Evolutionary conservation across 371 early-diverging fungal species (phyloP).

Genomic region (Circinella minor): DNA sequence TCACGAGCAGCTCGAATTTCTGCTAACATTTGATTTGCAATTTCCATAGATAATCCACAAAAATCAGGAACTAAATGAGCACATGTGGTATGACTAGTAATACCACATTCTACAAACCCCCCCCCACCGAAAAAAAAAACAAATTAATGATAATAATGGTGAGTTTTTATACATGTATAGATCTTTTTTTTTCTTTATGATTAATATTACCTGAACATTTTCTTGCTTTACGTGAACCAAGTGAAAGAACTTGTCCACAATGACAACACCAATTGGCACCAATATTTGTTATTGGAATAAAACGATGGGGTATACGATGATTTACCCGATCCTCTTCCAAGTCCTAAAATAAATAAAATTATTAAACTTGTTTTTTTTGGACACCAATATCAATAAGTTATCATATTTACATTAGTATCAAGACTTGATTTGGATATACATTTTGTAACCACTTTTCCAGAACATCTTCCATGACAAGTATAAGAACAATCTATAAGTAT

Average conservation of each 20-base stretch:
- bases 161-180: too few species aligned
- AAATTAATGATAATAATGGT: too few species aligned
- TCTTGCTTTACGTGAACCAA: conserved; percentile 75
- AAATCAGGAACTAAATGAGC: conserved; percentile 86
- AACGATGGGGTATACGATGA: conserved; percentile 95
- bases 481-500: conserved; percentile 79
- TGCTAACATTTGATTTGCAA: conserved; percentile 81
- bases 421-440: conserved; percentile 73
- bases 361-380: too few species aligned
- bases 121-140: too few species aligned
- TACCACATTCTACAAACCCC: conserved; percentile 67
- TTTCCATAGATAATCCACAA: conserved; percentile 89
- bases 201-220: conserved; percentile 48
- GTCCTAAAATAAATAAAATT: not conserved
- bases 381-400: too few species aligned
- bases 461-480: conserved; percentile 93
- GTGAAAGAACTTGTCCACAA: conserved; percentile 93
- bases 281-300: conserved; percentile 75
- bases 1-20: conserved; percentile 65
- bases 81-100: conserved; percentile 87
- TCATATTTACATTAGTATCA: not conserved
- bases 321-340: conserved; percentile 43
- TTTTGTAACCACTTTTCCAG: conserved; percentile 74
- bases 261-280: conserved; percentile 96
- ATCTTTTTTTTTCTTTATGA: not conserved